These are phyloP conservation scores for Mortierella claussenii DNA, from an alignment of 192 early-diverging fungal genomes.

Conservation along the genomic window DNA sequence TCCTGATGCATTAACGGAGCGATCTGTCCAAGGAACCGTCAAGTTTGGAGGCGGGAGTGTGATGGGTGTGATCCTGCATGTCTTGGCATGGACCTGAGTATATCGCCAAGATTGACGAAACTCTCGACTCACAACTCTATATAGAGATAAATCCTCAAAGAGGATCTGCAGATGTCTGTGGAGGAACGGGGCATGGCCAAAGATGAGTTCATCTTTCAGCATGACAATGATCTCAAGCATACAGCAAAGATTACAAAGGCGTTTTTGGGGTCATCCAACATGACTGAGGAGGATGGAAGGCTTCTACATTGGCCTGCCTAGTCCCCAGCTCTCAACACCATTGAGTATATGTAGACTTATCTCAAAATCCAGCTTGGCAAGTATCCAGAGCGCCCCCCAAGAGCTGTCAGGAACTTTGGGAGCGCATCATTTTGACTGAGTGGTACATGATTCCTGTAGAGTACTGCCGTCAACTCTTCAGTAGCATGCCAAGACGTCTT, in stretches of 20 bases:
- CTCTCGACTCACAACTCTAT: slow-evolving; percentile 11
- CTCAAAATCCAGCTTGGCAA: not conserved
- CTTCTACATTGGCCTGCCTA: slow-evolving; percentile 23
- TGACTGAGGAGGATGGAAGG: slow-evolving; percentile 20
- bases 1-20: not conserved
- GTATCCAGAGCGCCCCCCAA: no score
- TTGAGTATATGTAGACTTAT: slow-evolving; percentile 19
- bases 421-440: no score
- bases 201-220: slow-evolving; percentile 38
- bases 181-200: slow-evolving; percentile 17
- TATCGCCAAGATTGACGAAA: slow-evolving; percentile 24
- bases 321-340: slow-evolving; percentile 10
- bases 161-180: slow-evolving; percentile 17
- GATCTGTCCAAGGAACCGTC: slow-evolving; percentile 16
- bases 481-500: no score
- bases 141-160: slow-evolving; percentile 20
- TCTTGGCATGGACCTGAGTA: slow-evolving; percentile 22
- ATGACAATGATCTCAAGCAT: slow-evolving; percentile 56
- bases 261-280: not conserved
- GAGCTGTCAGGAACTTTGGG: no score
- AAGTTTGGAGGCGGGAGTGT: slow-evolving; percentile 20
- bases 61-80: slow-evolving; percentile 19
- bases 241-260: slow-evolving; percentile 25
- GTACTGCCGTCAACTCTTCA: no score
- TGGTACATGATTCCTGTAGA: no score